phyloP scores from a whole-genome alignment of 192 early-diverging fungal species.

The Mortierella antarctica region DNA sequence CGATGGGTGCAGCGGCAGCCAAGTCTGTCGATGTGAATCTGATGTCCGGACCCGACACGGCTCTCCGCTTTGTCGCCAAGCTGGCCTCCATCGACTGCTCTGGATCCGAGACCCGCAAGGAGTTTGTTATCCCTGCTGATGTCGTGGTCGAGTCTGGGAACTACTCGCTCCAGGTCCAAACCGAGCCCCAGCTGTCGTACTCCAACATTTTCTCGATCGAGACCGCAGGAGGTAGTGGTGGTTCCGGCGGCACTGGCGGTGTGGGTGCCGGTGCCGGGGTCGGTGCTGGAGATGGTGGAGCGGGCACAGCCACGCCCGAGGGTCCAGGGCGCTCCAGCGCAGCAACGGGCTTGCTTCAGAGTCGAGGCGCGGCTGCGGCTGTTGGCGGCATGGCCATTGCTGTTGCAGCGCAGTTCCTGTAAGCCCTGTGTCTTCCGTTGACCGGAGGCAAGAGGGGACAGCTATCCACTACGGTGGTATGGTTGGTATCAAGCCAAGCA shows the following conservation, averaged over 20 bases:
- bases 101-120: constrained; percentile 28
- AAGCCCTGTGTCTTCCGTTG: background rate
- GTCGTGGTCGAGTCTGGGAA: constrained; percentile 8
- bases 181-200: constrained; percentile 28
- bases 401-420: constrained; percentile 36
- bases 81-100: constrained; percentile 43
- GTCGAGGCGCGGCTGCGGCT: background rate
- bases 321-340: too few relatives aligned
- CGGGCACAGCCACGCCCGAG: background rate
- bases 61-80: constrained; percentile 34
- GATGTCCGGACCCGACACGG: constrained; percentile 24
- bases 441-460: too few relatives aligned
- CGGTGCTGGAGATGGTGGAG: background rate
- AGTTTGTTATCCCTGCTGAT: constrained; percentile 24
- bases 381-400: constrained; percentile 9
- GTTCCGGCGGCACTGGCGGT: background rate
- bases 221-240: background rate
- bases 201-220: constrained; percentile 35
- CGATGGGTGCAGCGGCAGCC: constrained; percentile 18
- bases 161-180: constrained; percentile 40
- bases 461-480: too few relatives aligned
- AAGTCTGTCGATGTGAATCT: constrained; percentile 31
- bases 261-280: background rate
- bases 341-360: background rate
- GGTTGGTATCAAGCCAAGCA: too few relatives aligned